Evolutionary conservation across 1,284 basidiomycete species (phyloP), one percentile per base, ranked within the genome.

Genomic region (Tylopilus sp.): DNA sequence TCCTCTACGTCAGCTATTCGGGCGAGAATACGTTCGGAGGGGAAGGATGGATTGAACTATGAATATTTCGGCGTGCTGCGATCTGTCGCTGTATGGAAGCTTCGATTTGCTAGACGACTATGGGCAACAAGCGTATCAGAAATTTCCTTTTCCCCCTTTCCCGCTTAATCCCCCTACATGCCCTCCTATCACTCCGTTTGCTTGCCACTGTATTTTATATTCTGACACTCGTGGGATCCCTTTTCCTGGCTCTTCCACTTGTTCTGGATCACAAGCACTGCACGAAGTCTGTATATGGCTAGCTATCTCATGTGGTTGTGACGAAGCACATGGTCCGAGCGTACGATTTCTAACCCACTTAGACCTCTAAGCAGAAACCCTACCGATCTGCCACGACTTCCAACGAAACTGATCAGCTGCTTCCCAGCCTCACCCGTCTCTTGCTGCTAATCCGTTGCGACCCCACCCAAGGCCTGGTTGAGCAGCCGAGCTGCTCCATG

Each of bases 1-100:
- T 96, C 81, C 77, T 96, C 47, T 97, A 94, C 67, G 91, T 95
- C 56, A 90, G 90, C 69, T 96, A 96, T 77, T 94, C 93, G 35
- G 93, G 94, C 51, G 93, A 95, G 88, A 96, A 95, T 74, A 94
- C 91, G 28, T 95, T 95, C 61, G 91, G 92, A 51, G 73, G 69
- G 59, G 70, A 73, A 55, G 75, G 70, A 42, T 77, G 74, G 76
- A 61, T 78, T 49, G 78, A 80, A 62, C 60, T 69, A 64, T 74
- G 74, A 62, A 44, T 50, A 40, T 51, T 58, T 46, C 43, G 44
- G 48, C 51, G 54, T 37, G 43, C 52, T 54, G 51, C 44, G 52
- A 65, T 64, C 59, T 58, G 61, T 50, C 53, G 53, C 51, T 53
- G 62, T 55, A 53, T 44, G 59, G 53, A 62, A 56, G 49, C 17